Conservation (phyloP, 176 grass and related monocot genomes). For the Bothriochloa decipiens region DNA sequence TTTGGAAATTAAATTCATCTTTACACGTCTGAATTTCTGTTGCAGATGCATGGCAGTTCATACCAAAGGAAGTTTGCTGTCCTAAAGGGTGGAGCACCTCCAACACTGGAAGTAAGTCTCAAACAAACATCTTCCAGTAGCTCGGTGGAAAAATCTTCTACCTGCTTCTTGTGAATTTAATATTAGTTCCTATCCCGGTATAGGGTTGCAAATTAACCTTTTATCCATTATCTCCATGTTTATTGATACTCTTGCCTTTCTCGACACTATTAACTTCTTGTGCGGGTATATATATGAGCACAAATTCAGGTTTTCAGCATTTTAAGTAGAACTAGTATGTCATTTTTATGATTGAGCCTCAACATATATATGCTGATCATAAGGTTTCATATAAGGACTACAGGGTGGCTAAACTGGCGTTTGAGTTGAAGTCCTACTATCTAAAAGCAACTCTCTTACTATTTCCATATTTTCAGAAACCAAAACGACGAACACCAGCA, state of each 20-base stretch:
- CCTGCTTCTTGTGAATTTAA: neutral
- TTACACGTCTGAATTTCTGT: constrained; percentile 36
- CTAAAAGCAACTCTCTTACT: constrained; percentile 17
- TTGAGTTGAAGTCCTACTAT: neutral
- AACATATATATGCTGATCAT: neutral
- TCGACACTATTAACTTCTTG: neutral
- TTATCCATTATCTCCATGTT: neutral
- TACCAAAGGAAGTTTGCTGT: constrained; percentile 86
- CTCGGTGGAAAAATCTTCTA: neutral
- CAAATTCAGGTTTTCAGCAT: constrained; percentile 14
- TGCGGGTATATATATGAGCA: neutral
- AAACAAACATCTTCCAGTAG: constrained; percentile 13
- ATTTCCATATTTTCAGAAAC: constrained; percentile 58
- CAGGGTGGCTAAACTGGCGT: neutral
- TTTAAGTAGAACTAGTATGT: constrained; percentile 3
- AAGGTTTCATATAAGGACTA: constrained; percentile 4
- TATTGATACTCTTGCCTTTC: neutral
- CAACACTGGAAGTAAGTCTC: constrained; percentile 63
- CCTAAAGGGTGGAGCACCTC: constrained; percentile 69
- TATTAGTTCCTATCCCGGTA: neutral
- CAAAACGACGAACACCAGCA: constrained; percentile 70
- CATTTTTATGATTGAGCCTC: neutral
- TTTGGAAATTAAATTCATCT: constrained; percentile 21
- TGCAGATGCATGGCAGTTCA: constrained; percentile 97
- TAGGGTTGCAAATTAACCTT: neutral